These are phyloP conservation scores for Penicillium nordicum DNA, from an alignment of 2,329 filamentous ascomycete genomes.

Conservation along the genomic window DNA sequence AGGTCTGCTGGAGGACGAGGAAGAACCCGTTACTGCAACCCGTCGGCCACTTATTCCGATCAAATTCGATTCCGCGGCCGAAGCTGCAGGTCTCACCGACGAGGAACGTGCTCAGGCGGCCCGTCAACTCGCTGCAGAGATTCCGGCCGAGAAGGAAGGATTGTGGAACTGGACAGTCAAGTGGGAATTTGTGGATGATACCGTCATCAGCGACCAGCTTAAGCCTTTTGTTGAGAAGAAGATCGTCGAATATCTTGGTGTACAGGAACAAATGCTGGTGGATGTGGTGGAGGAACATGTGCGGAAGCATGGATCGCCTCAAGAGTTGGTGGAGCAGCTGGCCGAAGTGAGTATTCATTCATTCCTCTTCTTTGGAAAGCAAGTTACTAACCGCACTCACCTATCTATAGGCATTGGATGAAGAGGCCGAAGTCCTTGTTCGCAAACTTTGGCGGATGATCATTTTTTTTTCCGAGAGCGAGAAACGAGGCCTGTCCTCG, in stretches of 20 bases:
- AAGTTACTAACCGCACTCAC: constrained; percentile 32
- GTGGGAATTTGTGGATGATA: constrained; percentile 86
- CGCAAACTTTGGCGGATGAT: constrained; percentile 99
- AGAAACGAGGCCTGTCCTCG: constrained; percentile 79
- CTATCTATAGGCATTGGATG: constrained; percentile 69
- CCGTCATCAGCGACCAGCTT: constrained; percentile 77
- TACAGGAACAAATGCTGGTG: constrained; percentile 93
- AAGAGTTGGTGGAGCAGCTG: constrained; percentile 77
- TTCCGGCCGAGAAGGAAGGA: constrained; percentile 79
- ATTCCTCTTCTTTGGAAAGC: neutral
- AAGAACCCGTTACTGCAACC: constrained; percentile 66
- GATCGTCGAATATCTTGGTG: constrained; percentile 91
- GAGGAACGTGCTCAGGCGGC: constrained; percentile 84
- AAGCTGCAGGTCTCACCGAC: constrained; percentile 68
- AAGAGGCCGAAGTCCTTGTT: constrained; percentile 88
- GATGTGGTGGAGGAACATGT: constrained; percentile 89
- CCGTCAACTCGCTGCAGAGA: constrained; percentile 78
- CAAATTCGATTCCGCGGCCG: constrained; percentile 69
- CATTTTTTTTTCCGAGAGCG: constrained; percentile 94
- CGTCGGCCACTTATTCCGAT: constrained; percentile 78
- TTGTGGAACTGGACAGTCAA: constrained; percentile 91
- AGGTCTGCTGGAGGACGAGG: constrained; percentile 90
- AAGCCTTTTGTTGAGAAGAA: constrained; percentile 97
- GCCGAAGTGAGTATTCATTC: constrained; percentile 63
- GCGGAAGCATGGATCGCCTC: constrained; percentile 68